Evolutionary conservation across 108 stramenopile species (phyloP).

Genomic region (Epipyxis sp.): DNA sequence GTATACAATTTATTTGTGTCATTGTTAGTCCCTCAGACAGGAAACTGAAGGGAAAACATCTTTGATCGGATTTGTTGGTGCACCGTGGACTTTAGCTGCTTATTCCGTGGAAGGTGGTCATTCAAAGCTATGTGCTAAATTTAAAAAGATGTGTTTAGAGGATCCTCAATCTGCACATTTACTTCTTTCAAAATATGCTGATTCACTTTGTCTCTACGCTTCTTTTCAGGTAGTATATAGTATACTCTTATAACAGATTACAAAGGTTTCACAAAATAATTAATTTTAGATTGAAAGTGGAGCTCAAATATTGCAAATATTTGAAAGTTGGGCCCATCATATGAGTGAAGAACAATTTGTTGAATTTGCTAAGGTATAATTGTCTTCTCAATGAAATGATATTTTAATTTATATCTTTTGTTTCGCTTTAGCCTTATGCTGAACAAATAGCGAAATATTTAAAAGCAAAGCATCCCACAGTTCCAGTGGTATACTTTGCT

Average conservation of each 20-base stretch:
- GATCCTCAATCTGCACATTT: constrained; percentile 68
- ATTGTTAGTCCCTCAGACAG: not conserved
- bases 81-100: constrained; percentile 92
- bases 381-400: too few species aligned
- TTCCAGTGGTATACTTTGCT: constrained; percentile 95
- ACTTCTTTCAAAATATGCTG: constrained; percentile 79
- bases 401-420: too few species aligned
- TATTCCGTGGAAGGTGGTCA: constrained; percentile 94
- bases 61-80: constrained; percentile 95
- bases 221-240: constrained; percentile 89
- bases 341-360: constrained; percentile 73
- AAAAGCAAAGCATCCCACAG: constrained; percentile 76
- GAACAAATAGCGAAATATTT: constrained; percentile 38
- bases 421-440: constrained; percentile 95
- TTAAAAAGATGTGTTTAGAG: constrained; percentile 84
- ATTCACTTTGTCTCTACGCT: constrained; percentile 82
- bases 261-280: not conserved
- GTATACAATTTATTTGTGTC: too few species aligned
- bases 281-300: constrained; percentile 58
- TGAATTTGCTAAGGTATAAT: constrained; percentile 80
- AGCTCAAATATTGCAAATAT: constrained; percentile 94
- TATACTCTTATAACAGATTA: not conserved
- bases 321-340: constrained; percentile 97
- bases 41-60: constrained; percentile 79
- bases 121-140: constrained; percentile 70